Evolutionary conservation across 164 flowering plant genomes (phyloP).

Genomic region (Berberis thunbergii): DNA sequence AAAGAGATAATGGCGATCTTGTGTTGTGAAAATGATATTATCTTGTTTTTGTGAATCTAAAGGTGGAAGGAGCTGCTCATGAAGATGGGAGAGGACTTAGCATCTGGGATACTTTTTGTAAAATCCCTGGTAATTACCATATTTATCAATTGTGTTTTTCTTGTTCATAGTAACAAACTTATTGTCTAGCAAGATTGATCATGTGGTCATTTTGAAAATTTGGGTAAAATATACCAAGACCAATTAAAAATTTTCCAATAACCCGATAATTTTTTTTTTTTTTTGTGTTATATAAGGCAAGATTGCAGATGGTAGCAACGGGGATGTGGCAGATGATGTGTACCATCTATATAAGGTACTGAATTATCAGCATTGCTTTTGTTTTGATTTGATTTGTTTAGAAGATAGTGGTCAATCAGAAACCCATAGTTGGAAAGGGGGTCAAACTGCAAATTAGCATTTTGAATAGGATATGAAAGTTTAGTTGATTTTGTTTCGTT

Average conservation of each 20-base stretch:
- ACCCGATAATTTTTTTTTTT: background rate
- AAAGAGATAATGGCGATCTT: too few species aligned
- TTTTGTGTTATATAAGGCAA: conserved; percentile 10
- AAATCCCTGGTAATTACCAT: conserved; percentile 14
- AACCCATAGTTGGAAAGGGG: too few species aligned
- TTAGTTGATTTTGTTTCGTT: too few species aligned
- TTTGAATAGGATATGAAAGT: too few species aligned
- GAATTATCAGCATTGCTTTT: background rate
- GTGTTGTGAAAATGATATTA: too few species aligned
- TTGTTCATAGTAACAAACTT: background rate
- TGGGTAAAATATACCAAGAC: too few species aligned
- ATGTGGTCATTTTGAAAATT: background rate
- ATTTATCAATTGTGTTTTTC: background rate
- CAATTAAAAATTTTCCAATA: too few species aligned
- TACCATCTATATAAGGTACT: conserved; percentile 23
- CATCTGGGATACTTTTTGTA: conserved; percentile 24
- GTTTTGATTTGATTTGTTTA: background rate
- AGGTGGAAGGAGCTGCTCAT: conserved; percentile 27
- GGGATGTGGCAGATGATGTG: conserved; percentile 22
- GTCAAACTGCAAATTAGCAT: too few species aligned
- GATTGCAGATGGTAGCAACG: conserved; percentile 16
- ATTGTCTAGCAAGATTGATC: background rate
- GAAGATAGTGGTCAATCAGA: too few species aligned
- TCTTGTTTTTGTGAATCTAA: background rate
- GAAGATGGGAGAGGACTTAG: conserved; percentile 25